phyloP scores from a whole-genome alignment of 2,329 filamentous ascomycete species.

The Nigrospora sphaerica region DNA sequence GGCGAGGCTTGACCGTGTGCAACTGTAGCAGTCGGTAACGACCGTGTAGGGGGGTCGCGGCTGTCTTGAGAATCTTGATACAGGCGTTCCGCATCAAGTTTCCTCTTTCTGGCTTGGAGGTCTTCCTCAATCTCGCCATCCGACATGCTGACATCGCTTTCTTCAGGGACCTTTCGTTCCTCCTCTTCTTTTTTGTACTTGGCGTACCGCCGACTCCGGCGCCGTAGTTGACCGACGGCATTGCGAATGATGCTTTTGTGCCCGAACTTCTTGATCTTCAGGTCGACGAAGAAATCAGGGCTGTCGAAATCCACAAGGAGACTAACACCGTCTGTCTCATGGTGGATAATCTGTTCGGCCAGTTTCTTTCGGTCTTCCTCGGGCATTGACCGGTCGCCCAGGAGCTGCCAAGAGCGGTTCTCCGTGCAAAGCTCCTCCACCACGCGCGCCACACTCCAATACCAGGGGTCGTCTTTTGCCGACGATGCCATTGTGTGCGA shows the following conservation, averaged over 20 bases:
- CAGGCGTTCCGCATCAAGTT: conserved; percentile 2
- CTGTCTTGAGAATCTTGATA: background rate
- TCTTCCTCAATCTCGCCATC: background rate
- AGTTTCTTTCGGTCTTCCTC: conserved; percentile 44
- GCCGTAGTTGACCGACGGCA: conserved; percentile 50
- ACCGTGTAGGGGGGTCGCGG: background rate
- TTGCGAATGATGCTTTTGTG: conserved; percentile 51
- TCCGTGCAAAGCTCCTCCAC: conserved; percentile 56
- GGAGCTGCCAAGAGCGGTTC: conserved; percentile 37
- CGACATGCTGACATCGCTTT: no score
- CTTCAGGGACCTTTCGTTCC: conserved; percentile 1
- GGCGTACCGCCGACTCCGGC: conserved; percentile 30
- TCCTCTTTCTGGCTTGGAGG: conserved; percentile 3
- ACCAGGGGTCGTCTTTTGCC: conserved; percentile 55
- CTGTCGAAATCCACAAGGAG: conserved; percentile 53
- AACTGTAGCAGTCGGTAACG: no score
- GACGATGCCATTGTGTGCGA: conserved; percentile 18
- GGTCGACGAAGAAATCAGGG: conserved; percentile 40
- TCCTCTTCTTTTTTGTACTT: conserved; percentile 7
- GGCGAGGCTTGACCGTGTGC: no score
- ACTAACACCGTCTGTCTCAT: conserved; percentile 58
- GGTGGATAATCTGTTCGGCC: conserved; percentile 46
- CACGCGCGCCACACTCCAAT: conserved; percentile 65
- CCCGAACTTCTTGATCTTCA: conserved; percentile 50
- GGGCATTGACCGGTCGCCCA: conserved; percentile 26